Conservation (phyloP, 345 rosid genomes). For the Pistacia integerrima region DNA sequence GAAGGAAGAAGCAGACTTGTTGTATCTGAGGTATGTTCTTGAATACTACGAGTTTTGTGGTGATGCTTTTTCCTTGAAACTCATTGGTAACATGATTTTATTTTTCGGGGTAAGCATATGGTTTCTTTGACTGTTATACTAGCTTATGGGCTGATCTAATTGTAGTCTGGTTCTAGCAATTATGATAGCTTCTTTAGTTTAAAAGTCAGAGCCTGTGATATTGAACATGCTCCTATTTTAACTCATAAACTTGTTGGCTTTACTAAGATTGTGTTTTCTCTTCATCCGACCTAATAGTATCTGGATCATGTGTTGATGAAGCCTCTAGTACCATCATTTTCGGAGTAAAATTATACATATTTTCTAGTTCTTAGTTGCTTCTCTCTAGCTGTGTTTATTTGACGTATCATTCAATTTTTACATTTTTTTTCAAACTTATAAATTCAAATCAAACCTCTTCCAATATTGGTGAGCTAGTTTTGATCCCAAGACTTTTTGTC, state of each 20-base stretch:
- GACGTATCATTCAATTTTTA: background rate
- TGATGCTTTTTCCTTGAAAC: conserved; percentile 12
- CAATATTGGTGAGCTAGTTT: too few relatives aligned
- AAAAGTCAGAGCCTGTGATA: background rate
- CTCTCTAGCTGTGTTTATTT: background rate
- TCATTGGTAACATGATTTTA: background rate
- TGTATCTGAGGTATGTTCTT: conserved; percentile 74
- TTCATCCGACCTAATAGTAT: background rate
- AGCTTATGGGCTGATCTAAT: background rate
- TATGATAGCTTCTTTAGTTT: background rate
- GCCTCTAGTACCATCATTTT: background rate
- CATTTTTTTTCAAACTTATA: too few relatives aligned
- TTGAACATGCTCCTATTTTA: background rate
- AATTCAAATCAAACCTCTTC: too few relatives aligned
- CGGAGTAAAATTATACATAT: background rate
- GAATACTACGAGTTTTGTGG: background rate
- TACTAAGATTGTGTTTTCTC: background rate
- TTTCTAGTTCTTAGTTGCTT: background rate
- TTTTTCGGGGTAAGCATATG: background rate
- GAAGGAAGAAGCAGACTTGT: conserved; percentile 74
- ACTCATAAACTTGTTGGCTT: background rate
- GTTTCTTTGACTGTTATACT: background rate
- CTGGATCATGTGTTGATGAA: background rate
- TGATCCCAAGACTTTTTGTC: too few relatives aligned
- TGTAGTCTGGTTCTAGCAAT: background rate